These are phyloP conservation scores for Hyaloscypha finlandica DNA, from an alignment of 495 filamentous ascomycete genomes.

Conservation along the genomic window DNA sequence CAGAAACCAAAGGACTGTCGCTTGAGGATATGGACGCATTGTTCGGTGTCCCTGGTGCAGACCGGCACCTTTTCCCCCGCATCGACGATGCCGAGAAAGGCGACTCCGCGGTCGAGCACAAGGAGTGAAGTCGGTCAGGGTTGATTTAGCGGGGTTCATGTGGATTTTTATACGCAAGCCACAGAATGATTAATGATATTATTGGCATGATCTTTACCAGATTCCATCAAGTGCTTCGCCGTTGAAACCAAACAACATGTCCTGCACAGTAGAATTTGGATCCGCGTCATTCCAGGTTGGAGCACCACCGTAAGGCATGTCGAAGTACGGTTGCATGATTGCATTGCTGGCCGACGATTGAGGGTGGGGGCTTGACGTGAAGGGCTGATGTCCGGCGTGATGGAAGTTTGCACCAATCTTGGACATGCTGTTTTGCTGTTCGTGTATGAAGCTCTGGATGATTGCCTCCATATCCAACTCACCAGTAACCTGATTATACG, in stretches of 20 bases:
- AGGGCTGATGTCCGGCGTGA: too few species aligned
- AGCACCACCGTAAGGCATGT: neutral
- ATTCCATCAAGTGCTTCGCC: conserved; percentile 9
- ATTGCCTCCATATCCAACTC: conserved; percentile 20
- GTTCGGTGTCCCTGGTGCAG: conserved; percentile 44
- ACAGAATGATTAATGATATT: neutral
- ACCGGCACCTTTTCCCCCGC: too few species aligned
- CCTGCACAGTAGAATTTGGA: neutral
- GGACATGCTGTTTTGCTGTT: neutral
- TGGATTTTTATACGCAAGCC: too few species aligned
- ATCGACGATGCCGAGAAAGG: neutral
- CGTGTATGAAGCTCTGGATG: conserved; percentile 13
- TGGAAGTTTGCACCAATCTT: too few species aligned
- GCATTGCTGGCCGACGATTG: neutral
- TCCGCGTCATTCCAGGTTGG: neutral
- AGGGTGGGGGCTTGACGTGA: neutral
- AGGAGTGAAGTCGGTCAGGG: neutral
- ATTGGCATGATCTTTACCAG: neutral
- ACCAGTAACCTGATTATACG: conserved; percentile 7
- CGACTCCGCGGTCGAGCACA: neutral
- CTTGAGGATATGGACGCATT: conserved; percentile 66
- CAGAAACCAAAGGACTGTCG: conserved; percentile 58
- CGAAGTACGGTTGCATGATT: neutral
- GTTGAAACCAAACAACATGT: conserved; percentile 19
- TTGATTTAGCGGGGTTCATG: neutral